These are phyloP conservation scores for Colletotrichum karsti DNA, from an alignment of 2,329 filamentous ascomycete species.

Conservation along the genomic window DNA sequence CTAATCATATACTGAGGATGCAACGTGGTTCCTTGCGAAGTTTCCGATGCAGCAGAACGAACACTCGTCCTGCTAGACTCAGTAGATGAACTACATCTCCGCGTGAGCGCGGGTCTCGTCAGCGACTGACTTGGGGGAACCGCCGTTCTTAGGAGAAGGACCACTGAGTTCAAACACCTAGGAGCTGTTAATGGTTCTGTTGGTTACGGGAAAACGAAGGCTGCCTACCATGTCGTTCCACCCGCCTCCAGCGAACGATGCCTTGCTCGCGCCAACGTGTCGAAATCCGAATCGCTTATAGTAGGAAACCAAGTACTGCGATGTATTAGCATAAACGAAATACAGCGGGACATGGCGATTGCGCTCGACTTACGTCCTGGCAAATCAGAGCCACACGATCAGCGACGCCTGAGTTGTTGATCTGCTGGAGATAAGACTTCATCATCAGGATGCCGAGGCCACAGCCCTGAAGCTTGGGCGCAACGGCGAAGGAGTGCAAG, in stretches of 20 bases:
- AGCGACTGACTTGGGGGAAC: slow-evolving; percentile 1
- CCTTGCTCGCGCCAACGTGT: slow-evolving; percentile 73
- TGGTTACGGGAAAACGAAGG: background rate
- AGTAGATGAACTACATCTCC: background rate
- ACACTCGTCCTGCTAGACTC: background rate
- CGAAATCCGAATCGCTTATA: slow-evolving; percentile 82
- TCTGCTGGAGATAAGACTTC: slow-evolving; percentile 79
- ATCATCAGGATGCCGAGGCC: slow-evolving; percentile 79
- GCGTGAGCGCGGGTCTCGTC: slow-evolving; percentile 1
- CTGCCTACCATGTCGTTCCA: slow-evolving; percentile 82
- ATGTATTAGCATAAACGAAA: slow-evolving; percentile 1
- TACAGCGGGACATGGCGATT: background rate
- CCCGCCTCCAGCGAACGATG: slow-evolving; percentile 78
- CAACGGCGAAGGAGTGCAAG: slow-evolving; percentile 83
- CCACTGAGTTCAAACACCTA: slow-evolving; percentile 35
- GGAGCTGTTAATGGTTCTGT: background rate
- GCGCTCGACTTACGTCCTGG: slow-evolving; percentile 65
- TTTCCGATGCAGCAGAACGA: background rate
- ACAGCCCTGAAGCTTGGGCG: slow-evolving; percentile 77
- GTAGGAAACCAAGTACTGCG: slow-evolving; percentile 72
- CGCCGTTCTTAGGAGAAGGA: slow-evolving; percentile 25
- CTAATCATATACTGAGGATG: background rate
- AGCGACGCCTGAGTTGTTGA: slow-evolving; percentile 74
- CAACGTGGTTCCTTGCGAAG: background rate
- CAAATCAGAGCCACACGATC: slow-evolving; percentile 81